These are phyloP conservation scores for Alliaria petiolata DNA, from an alignment of 345 rosid genomes.

Conservation along the genomic window DNA sequence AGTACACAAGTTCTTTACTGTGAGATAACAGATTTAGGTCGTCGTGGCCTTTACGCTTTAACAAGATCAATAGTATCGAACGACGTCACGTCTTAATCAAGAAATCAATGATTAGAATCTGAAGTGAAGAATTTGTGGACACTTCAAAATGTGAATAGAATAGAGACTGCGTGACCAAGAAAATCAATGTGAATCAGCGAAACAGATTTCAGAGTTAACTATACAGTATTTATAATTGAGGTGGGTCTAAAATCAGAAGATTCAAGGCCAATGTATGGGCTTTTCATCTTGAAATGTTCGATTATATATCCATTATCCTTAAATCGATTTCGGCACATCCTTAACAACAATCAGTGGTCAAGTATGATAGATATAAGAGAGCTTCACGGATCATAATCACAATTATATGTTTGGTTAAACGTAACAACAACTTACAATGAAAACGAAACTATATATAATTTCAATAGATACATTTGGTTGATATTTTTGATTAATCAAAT, in stretches of 20 bases:
- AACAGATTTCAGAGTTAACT: no score
- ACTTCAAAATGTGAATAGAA: no score
- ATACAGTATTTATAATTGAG: no score
- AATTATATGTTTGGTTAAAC: constrained; percentile 11
- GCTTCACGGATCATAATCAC: constrained; percentile 14
- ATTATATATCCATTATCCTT: background rate
- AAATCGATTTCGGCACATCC: background rate
- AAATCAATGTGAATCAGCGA: no score
- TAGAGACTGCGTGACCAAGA: no score
- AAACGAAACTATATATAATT: background rate
- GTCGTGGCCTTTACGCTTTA: no score
- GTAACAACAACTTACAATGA: constrained; percentile 2
- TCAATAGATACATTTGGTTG: constrained; percentile 24
- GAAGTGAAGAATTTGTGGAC: no score
- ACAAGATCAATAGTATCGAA: no score
- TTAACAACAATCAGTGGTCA: background rate
- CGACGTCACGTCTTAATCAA: no score
- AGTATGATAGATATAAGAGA: background rate
- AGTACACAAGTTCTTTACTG: no score
- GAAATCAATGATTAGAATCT: no score
- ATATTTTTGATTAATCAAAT: background rate
- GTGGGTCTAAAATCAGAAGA: background rate
- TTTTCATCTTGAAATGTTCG: background rate
- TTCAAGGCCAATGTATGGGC: background rate
- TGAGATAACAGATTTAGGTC: no score